Evolutionary conservation across 2,329 filamentous ascomycete species (phyloP).

Genomic region (Dryadomyces quercus-mongolicae): DNA sequence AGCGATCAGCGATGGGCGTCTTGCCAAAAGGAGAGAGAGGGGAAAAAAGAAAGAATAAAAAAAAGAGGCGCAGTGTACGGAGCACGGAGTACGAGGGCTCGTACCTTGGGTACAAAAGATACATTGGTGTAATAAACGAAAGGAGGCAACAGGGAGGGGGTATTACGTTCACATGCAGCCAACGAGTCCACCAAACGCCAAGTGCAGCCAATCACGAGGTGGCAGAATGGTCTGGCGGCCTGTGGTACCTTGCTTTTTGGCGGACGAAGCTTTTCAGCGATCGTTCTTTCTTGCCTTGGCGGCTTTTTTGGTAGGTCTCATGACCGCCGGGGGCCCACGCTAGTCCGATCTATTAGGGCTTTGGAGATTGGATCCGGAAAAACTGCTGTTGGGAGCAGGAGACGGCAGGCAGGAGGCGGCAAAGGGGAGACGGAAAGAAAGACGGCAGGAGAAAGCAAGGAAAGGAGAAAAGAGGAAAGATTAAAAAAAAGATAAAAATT

Average conservation of each 20-base stretch:
- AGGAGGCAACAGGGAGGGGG: not conserved
- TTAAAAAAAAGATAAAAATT: no score
- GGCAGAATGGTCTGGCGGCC: not conserved
- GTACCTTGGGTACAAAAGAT: not conserved
- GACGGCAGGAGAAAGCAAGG: not conserved
- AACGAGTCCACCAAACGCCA: not conserved
- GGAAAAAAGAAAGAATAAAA: not conserved
- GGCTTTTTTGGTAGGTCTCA: constrained; percentile 9
- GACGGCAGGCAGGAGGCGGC: not conserved
- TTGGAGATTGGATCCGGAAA: constrained; percentile 6
- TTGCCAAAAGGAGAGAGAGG: not conserved
- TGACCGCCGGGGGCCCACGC: constrained; percentile 6
- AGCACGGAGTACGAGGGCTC: not conserved
- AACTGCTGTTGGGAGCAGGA: not conserved
- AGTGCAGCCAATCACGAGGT: not conserved
- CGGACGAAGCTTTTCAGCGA: constrained; percentile 5
- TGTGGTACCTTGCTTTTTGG: constrained; percentile 7
- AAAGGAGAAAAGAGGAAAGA: not conserved
- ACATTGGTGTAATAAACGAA: not conserved
- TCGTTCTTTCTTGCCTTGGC: constrained; percentile 4
- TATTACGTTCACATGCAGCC: constrained; percentile 8
- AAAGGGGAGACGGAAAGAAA: not conserved
- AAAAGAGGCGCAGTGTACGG: not conserved
- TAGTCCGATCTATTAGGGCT: constrained; percentile 7
- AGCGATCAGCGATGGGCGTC: not conserved